phyloP scores from a whole-genome alignment of 1,284 basidiomycete species.

The Papiliotrema terrestris region DNA sequence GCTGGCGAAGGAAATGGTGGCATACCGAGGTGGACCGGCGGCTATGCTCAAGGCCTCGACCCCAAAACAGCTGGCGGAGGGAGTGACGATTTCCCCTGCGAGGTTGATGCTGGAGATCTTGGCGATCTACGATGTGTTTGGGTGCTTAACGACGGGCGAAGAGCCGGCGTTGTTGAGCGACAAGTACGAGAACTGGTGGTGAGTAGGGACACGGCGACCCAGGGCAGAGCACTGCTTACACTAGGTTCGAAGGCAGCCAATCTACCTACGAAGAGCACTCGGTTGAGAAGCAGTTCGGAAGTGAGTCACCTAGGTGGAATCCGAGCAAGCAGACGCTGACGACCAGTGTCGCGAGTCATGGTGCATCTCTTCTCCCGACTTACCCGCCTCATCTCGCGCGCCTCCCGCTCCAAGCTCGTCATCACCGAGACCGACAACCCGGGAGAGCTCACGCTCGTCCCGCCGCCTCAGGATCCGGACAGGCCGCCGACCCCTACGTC shows the following conservation, averaged over 20 bases:
- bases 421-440: conserved; percentile 23
- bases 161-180: conserved; percentile 50
- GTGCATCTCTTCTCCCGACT: conserved; percentile 40
- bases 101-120: conserved; percentile 53
- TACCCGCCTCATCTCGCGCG: conserved; percentile 34
- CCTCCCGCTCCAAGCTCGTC: conserved; percentile 13
- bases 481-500: background rate
- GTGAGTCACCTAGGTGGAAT: too few species aligned
- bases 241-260: conserved; percentile 32
- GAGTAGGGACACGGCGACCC: conserved; percentile 15
- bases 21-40: conserved; percentile 49
- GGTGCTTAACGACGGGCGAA: conserved; percentile 52
- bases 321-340: too few species aligned
- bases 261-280: conserved; percentile 49
- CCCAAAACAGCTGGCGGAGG: conserved; percentile 35
- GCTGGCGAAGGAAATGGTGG: conserved; percentile 50
- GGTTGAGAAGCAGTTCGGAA: conserved; percentile 55
- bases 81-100: conserved; percentile 49
- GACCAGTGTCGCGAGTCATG: conserved; percentile 43
- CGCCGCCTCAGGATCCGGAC: background rate
- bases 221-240: conserved; percentile 5
- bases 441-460: background rate
- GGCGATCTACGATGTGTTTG: conserved; percentile 54
- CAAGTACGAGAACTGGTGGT: conserved; percentile 52
- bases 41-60: conserved; percentile 38